phyloP scores from a whole-genome alignment of 805 yeast genomes.

The Dipodascus albidus region DNA sequence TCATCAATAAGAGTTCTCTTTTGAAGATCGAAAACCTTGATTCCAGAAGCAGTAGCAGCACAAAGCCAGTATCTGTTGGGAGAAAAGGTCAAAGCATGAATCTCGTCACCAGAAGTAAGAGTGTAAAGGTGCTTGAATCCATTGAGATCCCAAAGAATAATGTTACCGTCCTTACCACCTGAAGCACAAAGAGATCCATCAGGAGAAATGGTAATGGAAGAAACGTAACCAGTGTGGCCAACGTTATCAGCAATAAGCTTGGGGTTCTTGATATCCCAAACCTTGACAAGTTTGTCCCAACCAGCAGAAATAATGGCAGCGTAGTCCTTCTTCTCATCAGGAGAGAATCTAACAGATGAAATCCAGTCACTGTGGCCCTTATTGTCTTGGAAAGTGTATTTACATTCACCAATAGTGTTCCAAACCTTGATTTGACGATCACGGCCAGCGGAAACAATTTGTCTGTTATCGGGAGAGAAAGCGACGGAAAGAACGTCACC shows the following conservation, averaged over 20 bases:
- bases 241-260: slow-evolving; percentile 87
- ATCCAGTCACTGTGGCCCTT: slow-evolving; percentile 99
- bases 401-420: slow-evolving; percentile 97
- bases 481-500: slow-evolving; percentile 97
- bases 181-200: slow-evolving; percentile 99
- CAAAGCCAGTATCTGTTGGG: slow-evolving; percentile 99
- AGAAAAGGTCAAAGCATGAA: slow-evolving; percentile 97
- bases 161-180: slow-evolving; percentile 98
- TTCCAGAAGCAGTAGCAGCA: slow-evolving; percentile 97
- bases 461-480: slow-evolving; percentile 92
- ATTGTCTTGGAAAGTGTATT: slow-evolving; percentile 58
- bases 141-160: slow-evolving; percentile 96
- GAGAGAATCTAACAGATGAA: slow-evolving; percentile 94
- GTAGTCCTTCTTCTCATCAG: slow-evolving; percentile 42
- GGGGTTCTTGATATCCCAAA: slow-evolving; percentile 87
- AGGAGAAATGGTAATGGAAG: slow-evolving; percentile 95
- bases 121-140: slow-evolving; percentile 81
- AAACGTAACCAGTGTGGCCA: slow-evolving; percentile 99
- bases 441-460: slow-evolving; percentile 97
- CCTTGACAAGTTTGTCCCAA: slow-evolving; percentile 97
- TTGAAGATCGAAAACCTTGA: slow-evolving; percentile 97
- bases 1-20: slow-evolving; percentile 90
- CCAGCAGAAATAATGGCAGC: slow-evolving; percentile 90
- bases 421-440: slow-evolving; percentile 98
- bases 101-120: slow-evolving; percentile 90